A percentile compares a stretch with the other conserved stretches of the same genome.
Conservation (phyloP, 768 basidiomycete species). For the Boletus tomentosulus region DNA sequence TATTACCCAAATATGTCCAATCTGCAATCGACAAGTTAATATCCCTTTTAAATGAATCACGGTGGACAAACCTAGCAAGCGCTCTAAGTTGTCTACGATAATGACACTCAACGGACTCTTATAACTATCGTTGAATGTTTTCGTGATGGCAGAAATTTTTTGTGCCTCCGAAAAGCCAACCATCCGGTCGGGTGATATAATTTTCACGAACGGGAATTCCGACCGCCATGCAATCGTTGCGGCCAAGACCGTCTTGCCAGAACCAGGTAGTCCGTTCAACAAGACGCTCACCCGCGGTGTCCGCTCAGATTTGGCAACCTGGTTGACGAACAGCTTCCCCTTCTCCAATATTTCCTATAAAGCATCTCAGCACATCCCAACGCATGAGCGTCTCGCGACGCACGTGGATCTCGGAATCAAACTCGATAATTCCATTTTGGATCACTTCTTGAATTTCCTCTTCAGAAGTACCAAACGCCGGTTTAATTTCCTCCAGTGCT, state of each 20-base stretch:
- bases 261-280: conserved; percentile 83
- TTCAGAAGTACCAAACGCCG: conserved; percentile 96
- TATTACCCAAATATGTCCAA: conserved; percentile 95
- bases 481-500: conserved; percentile 91
- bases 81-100: conserved; percentile 92
- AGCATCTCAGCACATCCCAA: not conserved
- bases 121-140: conserved; percentile 92
- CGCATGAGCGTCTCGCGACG: conserved; percentile 2
- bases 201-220: conserved; percentile 96
- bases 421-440: conserved; percentile 96
- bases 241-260: conserved; percentile 93
- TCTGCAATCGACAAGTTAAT: conserved; percentile 45
- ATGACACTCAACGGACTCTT: conserved; percentile 97
- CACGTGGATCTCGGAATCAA: conserved; percentile 70
- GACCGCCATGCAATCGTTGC: conserved; percentile 92
- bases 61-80: conserved; percentile 69
- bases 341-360: conserved; percentile 78
- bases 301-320: conserved; percentile 84
- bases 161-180: conserved; percentile 91
- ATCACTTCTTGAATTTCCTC: conserved; percentile 92
- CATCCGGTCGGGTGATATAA: conserved; percentile 95
- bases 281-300: conserved; percentile 91
- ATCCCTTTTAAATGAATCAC: not conserved
- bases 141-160: conserved; percentile 88
- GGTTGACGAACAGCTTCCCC: conserved; percentile 86